phyloP scores from a whole-genome alignment of 164 flowering plant species.

The Magnolia kwangsiensis region DNA sequence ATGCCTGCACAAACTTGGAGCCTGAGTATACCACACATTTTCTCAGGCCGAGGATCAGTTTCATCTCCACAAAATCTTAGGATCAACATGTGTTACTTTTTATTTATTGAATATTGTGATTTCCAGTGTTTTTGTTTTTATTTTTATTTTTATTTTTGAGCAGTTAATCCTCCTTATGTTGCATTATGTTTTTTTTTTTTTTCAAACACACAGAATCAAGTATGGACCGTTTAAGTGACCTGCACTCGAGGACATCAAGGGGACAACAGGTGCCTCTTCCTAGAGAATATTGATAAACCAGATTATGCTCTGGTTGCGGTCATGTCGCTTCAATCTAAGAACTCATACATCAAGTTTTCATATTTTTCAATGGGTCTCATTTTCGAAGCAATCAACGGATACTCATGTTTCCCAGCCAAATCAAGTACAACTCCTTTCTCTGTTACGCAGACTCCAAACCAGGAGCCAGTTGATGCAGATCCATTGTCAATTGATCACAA shows the following conservation, averaged over 20 bases:
- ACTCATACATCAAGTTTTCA: background rate
- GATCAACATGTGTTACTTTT: background rate
- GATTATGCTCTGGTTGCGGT: constrained; percentile 9
- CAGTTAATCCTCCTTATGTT: background rate
- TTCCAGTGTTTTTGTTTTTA: background rate
- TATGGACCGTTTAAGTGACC: background rate
- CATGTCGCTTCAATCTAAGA: constrained; percentile 1
- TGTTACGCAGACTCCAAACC: constrained; percentile 12
- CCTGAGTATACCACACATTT: too few relatives aligned
- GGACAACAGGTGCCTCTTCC: background rate
- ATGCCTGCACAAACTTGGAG: too few relatives aligned
- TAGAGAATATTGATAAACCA: background rate
- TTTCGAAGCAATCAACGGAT: constrained; percentile 3
- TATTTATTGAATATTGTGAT: background rate
- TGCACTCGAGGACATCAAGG: background rate
- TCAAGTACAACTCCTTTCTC: constrained; percentile 10
- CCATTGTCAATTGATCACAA: constrained; percentile 23
- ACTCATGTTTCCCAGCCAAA: constrained; percentile 6
- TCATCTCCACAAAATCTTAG: background rate
- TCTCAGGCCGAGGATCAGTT: too few relatives aligned
- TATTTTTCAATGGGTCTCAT: background rate
- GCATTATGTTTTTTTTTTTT: background rate
- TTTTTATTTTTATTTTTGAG: background rate
- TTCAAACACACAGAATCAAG: background rate
- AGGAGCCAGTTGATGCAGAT: constrained; percentile 13